Percentiles rank a stretch among this genome's conserved stretches.
These are phyloP conservation scores for Pholiota adiposa DNA, from an alignment of 1,284 basidiomycete species.

Conservation along the genomic window DNA sequence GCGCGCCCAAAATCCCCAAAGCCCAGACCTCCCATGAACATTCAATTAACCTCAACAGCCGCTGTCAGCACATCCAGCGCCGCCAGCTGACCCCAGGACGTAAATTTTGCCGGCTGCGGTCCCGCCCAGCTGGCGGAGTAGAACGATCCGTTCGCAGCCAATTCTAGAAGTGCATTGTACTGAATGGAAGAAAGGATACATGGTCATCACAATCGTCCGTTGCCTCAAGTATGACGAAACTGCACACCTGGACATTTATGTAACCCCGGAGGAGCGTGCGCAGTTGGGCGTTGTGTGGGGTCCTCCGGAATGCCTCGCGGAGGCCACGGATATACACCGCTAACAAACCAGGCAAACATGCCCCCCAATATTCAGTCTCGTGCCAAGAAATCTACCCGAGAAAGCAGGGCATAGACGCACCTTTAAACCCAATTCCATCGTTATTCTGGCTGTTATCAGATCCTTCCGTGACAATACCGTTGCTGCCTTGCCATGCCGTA, in stretches of 20 bases:
- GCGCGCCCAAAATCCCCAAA: background rate
- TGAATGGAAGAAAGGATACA: constrained; percentile 19
- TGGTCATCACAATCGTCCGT: background rate
- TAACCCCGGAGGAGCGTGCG: constrained; percentile 48
- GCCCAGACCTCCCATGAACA: background rate
- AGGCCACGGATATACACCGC: constrained; percentile 51
- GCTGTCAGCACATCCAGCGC: constrained; percentile 49
- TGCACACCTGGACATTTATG: constrained; percentile 50
- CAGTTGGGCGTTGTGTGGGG: constrained; percentile 37
- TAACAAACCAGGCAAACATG: constrained; percentile 21
- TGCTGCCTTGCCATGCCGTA: constrained; percentile 44
- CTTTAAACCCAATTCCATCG: constrained; percentile 55
- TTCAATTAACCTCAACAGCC: constrained; percentile 39
- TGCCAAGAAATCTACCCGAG: background rate
- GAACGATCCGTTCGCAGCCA: constrained; percentile 44
- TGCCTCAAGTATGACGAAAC: background rate
- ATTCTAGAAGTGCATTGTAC: constrained; percentile 53
- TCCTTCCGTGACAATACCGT: constrained; percentile 56
- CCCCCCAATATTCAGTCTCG: background rate
- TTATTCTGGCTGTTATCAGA: constrained; percentile 41
- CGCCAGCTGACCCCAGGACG: constrained; percentile 53
- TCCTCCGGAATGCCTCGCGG: constrained; percentile 46
- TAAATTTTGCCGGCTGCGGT: constrained; percentile 44
- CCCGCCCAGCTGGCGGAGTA: constrained; percentile 51
- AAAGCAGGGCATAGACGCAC: constrained; percentile 25